These are phyloP conservation scores for Wickerhamomyces bovis DNA, from an alignment of 805 yeast genomes.

Conservation along the genomic window DNA sequence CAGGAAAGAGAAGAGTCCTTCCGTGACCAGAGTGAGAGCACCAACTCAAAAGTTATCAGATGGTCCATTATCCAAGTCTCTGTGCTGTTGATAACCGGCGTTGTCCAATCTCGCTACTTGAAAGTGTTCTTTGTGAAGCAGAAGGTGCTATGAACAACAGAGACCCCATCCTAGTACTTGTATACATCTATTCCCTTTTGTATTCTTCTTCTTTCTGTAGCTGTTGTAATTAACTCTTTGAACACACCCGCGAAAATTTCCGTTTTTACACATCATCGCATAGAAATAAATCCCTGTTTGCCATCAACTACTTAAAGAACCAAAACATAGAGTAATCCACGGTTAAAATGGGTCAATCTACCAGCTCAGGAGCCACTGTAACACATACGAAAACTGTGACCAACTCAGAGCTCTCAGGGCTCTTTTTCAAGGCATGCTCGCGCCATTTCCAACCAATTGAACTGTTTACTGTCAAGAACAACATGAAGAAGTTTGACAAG, in stretches of 20 bases:
- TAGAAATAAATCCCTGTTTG: no score
- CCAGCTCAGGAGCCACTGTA: constrained; percentile 9
- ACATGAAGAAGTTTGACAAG: constrained; percentile 18
- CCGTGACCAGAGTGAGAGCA: constrained; percentile 70
- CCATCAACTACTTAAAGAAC: no score
- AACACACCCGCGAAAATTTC: background rate
- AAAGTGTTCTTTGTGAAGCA: constrained; percentile 82
- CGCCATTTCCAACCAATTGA: constrained; percentile 30
- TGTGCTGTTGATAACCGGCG: constrained; percentile 63
- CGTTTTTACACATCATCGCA: background rate
- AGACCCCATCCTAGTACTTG: background rate
- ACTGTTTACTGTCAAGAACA: constrained; percentile 24
- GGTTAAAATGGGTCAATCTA: constrained; percentile 20
- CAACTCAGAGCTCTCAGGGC: constrained; percentile 18
- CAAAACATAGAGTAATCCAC: no score
- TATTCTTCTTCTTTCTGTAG: background rate
- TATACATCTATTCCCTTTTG: no score
- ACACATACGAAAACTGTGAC: constrained; percentile 7
- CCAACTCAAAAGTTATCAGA: constrained; percentile 63
- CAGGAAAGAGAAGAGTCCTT: constrained; percentile 66
- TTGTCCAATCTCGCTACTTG: constrained; percentile 71
- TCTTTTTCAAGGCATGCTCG: constrained; percentile 29
- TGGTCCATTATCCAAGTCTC: constrained; percentile 72
- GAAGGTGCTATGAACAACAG: constrained; percentile 31
- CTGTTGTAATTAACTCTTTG: no score